Evolutionary conservation across 139 green algal genomes (phyloP).

Genomic region (Coccomyxa sp.): DNA sequence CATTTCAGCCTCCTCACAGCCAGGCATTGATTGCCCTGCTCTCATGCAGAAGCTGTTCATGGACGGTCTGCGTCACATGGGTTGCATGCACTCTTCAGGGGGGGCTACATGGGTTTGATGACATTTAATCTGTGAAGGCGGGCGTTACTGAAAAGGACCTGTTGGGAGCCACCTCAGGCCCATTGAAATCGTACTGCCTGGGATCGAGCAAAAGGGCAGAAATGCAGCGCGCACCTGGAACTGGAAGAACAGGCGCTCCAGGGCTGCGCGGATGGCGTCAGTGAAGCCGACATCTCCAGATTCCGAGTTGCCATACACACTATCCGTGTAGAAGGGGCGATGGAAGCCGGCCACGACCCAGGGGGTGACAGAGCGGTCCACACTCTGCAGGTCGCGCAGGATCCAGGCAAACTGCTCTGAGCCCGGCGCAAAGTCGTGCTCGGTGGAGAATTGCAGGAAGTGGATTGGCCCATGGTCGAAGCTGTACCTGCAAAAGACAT

Average conservation of each 20-base stretch:
- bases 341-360: constrained; percentile 56
- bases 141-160: too few species aligned
- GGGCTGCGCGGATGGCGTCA: constrained; percentile 9
- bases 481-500: constrained; percentile 44
- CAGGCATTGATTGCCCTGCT: too few species aligned
- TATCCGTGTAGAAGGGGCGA: constrained; percentile 56
- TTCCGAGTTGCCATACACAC: constrained; percentile 20
- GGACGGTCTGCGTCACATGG: too few species aligned
- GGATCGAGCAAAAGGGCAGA: not conserved
- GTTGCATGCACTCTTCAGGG: too few species aligned
- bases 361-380: constrained; percentile 37
- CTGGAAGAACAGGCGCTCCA: constrained; percentile 36
- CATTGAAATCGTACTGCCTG: too few species aligned
- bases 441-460: constrained; percentile 71
- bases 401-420: not conserved
- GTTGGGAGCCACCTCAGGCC: too few species aligned
- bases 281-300: constrained; percentile 41
- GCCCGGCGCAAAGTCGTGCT: constrained; percentile 53
- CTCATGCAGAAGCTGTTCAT: too few species aligned
- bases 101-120: too few species aligned
- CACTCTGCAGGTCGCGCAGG: not conserved
- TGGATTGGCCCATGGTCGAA: constrained; percentile 77
- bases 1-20: not conserved
- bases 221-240: constrained; percentile 5
- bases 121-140: too few species aligned